Conservation (phyloP, 2,329 filamentous ascomycete genomes). For the Colletotrichum sansevieriae region DNA sequence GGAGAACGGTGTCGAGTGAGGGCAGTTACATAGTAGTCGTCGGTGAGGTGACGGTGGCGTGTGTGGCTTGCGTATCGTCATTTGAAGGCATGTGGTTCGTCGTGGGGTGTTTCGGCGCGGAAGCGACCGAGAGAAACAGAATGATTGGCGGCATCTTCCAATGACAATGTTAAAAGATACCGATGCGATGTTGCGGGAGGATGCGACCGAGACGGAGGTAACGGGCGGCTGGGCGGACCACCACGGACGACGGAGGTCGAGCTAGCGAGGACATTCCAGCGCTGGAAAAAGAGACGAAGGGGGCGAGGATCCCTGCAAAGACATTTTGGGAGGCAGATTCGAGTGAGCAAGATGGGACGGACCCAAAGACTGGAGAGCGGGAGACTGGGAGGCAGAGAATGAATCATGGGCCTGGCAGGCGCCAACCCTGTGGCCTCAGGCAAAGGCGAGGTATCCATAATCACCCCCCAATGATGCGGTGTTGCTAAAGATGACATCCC, state of each 20-base stretch:
- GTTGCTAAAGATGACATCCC: conserved; percentile 3
- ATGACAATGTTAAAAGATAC: neutral
- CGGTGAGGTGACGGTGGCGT: conserved; percentile 28
- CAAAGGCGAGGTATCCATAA: neutral
- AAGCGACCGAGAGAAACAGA: neutral
- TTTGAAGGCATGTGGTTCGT: conserved; percentile 27
- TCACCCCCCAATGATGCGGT: conserved; percentile 19
- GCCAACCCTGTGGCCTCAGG: conserved; percentile 26
- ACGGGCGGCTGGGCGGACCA: neutral
- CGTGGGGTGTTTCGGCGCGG: conserved; percentile 16
- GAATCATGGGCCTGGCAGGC: conserved; percentile 33
- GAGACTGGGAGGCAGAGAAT: conserved; percentile 3
- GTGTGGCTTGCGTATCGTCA: conserved; percentile 39
- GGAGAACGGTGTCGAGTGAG: conserved; percentile 6
- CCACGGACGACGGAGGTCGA: neutral
- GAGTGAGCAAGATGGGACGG: conserved; percentile 1
- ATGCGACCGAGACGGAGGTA: conserved; percentile 12
- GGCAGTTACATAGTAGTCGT: neutral
- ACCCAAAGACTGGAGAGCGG: neutral
- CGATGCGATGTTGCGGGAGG: conserved; percentile 23
- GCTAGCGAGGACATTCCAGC: neutral
- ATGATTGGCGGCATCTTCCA: conserved; percentile 24
- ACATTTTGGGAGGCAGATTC: neutral
- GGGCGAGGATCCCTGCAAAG: conserved; percentile 9
- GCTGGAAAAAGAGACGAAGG: neutral